phyloP scores from a whole-genome alignment of 371 early-diverging fungal species.

The Mucor saturninus region DNA sequence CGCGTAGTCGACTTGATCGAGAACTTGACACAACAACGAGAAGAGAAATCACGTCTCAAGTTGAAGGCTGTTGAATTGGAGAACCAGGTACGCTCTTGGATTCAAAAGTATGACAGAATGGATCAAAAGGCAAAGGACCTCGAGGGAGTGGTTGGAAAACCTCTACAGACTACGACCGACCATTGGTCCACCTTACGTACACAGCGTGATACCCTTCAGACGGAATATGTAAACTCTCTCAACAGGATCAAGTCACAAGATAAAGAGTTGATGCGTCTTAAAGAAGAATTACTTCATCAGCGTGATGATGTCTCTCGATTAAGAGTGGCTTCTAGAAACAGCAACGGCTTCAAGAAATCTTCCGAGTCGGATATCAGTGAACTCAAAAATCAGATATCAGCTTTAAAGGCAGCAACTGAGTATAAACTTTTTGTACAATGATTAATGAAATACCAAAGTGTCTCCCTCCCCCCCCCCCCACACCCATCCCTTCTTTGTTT shows the following conservation, averaged over 20 bases:
- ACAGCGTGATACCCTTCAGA: conserved; percentile 52
- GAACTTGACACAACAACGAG: conserved; percentile 71
- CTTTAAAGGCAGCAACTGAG: conserved; percentile 47
- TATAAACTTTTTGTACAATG: conserved; percentile 35
- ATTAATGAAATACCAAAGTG: not conserved
- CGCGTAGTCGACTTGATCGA: conserved; percentile 92
- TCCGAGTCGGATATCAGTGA: conserved; percentile 46
- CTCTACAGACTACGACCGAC: conserved; percentile 39
- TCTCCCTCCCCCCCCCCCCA: too few relatives aligned
- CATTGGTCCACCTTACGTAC: conserved; percentile 59
- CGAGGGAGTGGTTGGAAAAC: conserved; percentile 53
- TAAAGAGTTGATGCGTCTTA: conserved; percentile 61
- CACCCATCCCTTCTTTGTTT: not conserved
- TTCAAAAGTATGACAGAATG: conserved; percentile 69
- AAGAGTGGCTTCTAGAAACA: conserved; percentile 40
- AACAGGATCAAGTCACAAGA: conserved; percentile 67
- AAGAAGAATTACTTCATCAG: conserved; percentile 64
- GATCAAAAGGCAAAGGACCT: conserved; percentile 58
- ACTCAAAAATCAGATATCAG: conserved; percentile 56
- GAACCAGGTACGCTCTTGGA: conserved; percentile 70
- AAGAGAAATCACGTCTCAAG: conserved; percentile 69
- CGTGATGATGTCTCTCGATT: conserved; percentile 79
- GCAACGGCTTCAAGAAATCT: conserved; percentile 23
- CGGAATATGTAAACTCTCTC: conserved; percentile 45
- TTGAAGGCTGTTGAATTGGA: conserved; percentile 67